Base-by-base conservation (phyloP, 2,329 filamentous ascomycete species). In the Phialocephala sp. region DNA sequence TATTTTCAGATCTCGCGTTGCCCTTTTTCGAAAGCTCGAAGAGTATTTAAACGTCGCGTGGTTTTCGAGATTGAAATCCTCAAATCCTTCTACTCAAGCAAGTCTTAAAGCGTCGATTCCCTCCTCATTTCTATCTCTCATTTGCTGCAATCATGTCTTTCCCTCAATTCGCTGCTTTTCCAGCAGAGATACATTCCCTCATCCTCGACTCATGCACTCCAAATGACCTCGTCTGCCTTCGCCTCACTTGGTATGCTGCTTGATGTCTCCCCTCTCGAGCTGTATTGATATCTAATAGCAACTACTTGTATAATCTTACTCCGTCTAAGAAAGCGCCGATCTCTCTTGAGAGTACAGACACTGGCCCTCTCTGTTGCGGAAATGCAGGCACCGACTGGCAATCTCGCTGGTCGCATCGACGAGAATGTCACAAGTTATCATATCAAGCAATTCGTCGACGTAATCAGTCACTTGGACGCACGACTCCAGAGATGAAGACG, bases 171-270 rank as follows among this genome's bases (percentile, higher is more conserved):
- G 67, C 57, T 2, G 66, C 67, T 3, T 72, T 74, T 35, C 73
- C 72, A 22, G 43, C 64, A 6, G 72, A 75, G 35, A 73, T 75
- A 6, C 72, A 74, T 15, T 37, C 60, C 11, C 11, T 74, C 22
- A 67, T 74, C 8, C 61, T 74, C n/a, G 59, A 66, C 18, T 58
- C 57, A 22, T 75, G 72, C 59, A 27, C 65, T 0, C 58, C 69
- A 59, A 74, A 72, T 55, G 72, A 74, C 43, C 66, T 66, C 1
- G 69, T 61, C 1, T 75, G 73, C 55, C 66, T 75, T 8, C 63
- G 69, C 18, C 66, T 75, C 2, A 72, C 73, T 8, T 74, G 73
- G 73, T 75, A 71, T 24, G n/a, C 52, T 35, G 8, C 22, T 24
- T 9, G 12, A 20, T 5, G 4, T 45, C 2, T 24, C 52, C 27